phyloP scores from a whole-genome alignment of 345 rosid species.

The Rhodomyrtus tomentosa region DNA sequence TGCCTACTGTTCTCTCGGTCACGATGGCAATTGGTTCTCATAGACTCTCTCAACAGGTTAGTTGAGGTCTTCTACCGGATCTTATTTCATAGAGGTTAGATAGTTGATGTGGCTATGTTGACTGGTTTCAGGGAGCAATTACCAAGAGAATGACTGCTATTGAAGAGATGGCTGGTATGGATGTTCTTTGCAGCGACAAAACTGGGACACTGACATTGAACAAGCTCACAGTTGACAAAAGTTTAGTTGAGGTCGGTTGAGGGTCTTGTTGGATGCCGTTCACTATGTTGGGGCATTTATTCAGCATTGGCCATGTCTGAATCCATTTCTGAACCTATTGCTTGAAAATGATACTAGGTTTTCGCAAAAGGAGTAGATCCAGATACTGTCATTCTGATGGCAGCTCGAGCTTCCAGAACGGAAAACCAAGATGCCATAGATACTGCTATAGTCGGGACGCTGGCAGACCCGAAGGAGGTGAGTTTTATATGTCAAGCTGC shows the following conservation, averaged over 20 bases:
- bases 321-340: background rate
- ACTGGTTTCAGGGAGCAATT: slow-evolving; percentile 74
- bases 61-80: background rate
- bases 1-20: slow-evolving; percentile 97
- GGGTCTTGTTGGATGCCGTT: background rate
- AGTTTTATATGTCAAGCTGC: background rate
- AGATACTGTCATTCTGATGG: slow-evolving; percentile 84
- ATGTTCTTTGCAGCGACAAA: slow-evolving; percentile 97
- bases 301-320: background rate
- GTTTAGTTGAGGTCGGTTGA: slow-evolving; percentile 75
- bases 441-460: slow-evolving; percentile 89
- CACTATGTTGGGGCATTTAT: background rate
- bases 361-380: slow-evolving; percentile 86
- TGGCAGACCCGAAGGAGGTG: slow-evolving; percentile 99
- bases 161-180: slow-evolving; percentile 99
- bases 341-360: slow-evolving; percentile 36
- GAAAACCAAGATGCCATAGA: slow-evolving; percentile 99
- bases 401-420: slow-evolving; percentile 86
- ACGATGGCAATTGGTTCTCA: slow-evolving; percentile 99
- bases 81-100: background rate
- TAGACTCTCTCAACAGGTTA: slow-evolving; percentile 89
- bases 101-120: background rate
- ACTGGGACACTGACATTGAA: slow-evolving; percentile 96
- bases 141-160: slow-evolving; percentile 99
- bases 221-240: slow-evolving; percentile 91